Evolutionary conservation across 202 grass and related monocot genomes (phyloP).

Genomic region (Panicum virgatum): DNA sequence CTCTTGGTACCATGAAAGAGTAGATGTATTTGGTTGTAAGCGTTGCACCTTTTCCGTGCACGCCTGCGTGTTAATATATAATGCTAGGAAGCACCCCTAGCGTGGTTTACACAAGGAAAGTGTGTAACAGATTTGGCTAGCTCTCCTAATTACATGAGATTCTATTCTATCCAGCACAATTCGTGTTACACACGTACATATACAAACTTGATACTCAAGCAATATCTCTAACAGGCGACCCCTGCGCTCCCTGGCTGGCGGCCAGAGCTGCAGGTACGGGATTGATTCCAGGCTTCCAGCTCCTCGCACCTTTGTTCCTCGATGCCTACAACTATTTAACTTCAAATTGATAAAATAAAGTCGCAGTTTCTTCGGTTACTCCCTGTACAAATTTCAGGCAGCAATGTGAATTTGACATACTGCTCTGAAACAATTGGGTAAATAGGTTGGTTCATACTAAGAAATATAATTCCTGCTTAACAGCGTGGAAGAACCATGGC

Average conservation of each 20-base stretch:
- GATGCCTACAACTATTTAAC: background rate
- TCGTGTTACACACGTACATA: too few species aligned
- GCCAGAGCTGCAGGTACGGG: slow-evolving; percentile 33
- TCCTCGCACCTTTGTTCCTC: background rate
- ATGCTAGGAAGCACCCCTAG: too few species aligned
- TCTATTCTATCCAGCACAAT: too few species aligned
- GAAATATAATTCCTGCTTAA: background rate
- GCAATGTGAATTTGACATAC: background rate
- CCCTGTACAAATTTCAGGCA: background rate
- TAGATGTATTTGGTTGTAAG: too few species aligned
- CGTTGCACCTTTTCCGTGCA: too few species aligned
- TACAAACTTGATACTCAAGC: too few species aligned
- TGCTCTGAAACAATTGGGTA: background rate
- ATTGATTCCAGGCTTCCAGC: background rate
- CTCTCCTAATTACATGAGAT: too few species aligned
- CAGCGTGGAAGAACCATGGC: background rate
- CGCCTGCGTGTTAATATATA: too few species aligned
- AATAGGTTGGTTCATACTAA: background rate
- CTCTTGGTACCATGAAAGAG: too few species aligned
- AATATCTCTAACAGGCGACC: too few species aligned
- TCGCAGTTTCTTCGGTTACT: background rate
- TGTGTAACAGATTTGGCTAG: too few species aligned
- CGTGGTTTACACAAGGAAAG: too few species aligned
- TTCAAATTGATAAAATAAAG: background rate
- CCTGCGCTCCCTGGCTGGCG: background rate